Conservation (phyloP, 805 yeast genomes). For the Candida jianshihensis region DNA sequence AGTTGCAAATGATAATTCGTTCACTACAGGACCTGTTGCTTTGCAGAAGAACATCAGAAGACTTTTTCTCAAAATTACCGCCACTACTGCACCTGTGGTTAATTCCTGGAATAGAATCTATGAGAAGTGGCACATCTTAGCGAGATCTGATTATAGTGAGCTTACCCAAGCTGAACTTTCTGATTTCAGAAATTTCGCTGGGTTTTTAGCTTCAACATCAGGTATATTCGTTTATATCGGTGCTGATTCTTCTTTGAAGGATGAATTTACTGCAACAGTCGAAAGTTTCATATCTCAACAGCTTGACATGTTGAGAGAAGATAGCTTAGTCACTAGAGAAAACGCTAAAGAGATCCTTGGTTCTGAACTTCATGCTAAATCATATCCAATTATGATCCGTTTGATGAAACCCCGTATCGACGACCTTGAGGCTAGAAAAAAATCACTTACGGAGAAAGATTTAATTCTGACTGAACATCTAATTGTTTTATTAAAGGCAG, state of each 20-base stretch:
- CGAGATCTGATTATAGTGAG: conserved; percentile 16
- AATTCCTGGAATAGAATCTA: conserved; percentile 40
- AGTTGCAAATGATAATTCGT: conserved; percentile 45
- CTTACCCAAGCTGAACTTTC: conserved; percentile 30
- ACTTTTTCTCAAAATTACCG: conserved; percentile 20
- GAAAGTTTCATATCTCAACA: conserved; percentile 46
- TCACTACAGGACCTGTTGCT: conserved; percentile 67
- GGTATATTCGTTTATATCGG: conserved; percentile 46
- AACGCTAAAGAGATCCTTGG: conserved; percentile 66
- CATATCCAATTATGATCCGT: conserved; percentile 41
- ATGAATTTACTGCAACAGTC: conserved; percentile 29
- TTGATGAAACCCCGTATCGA: conserved; percentile 35
- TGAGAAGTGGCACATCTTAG: conserved; percentile 36
- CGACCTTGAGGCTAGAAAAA: conserved; percentile 20
- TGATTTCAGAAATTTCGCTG: conserved; percentile 61
- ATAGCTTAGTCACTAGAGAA: conserved; percentile 53
- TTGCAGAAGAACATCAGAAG: conserved; percentile 60
- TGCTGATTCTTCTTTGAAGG: conserved; percentile 18
- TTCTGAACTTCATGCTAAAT: conserved; percentile 54
- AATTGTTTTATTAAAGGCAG: conserved; percentile 37
- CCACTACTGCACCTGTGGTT: conserved; percentile 29
- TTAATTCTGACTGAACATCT: conserved; percentile 41
- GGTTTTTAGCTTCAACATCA: conserved; percentile 63
- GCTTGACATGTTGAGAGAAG: conserved; percentile 39
- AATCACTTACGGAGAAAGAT: conserved; percentile 20